Base-by-base conservation (phyloP, 1,284 basidiomycete species). In the Ganoderma lingzhi region DNA sequence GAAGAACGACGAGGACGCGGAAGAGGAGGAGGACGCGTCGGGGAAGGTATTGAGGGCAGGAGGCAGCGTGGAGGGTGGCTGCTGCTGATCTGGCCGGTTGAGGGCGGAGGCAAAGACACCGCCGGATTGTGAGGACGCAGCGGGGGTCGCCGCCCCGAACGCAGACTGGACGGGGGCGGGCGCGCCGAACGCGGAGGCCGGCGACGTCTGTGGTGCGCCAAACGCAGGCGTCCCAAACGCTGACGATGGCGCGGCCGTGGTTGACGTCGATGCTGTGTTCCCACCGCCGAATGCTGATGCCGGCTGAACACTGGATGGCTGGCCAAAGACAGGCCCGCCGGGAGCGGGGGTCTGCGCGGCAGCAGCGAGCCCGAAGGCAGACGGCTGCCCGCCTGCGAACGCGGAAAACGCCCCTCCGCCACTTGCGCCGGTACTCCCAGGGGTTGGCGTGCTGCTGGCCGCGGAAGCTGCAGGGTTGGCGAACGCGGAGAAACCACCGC, bases 371-470 rank as follows among this genome's bases (percentile, higher is more conserved):
- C 78, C 80, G 68, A 82, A 82, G 5, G 80, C 77, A 41, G 79
- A 76, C 2, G 78, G 74, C 60, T 78, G 75, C 19, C 68, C 70
- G 45, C 78, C 76, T 6, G 81, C 76, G 60, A 82, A 82, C 2
- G 81, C 80, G 4, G 80, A 79, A 71, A 81, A 82, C 23, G 70
- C 81, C 0, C 78, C 77, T 9, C 78, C 78, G 6, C 78, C 75
- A 12, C 71, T 67, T 37, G 62, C 32, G 6, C 62, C 32, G n/a
- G 56, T 39, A 39, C 56, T 32, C 3, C 39, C 30, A 39, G 55
- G 51, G 0, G 65, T 10, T 23, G 53, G 51, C 10, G 61, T 58
- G 44, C 66, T 66, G 17, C 74, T 74, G 41, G 78, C 74, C 1
- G 71, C 71, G 14, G 78, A 74, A 14, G 70, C 30, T 1, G 76